Evolutionary conservation across 768 basidiomycete species (phyloP), one percentile per base, ranked within the genome.

Genomic region (Leccinum subgranulosum): DNA sequence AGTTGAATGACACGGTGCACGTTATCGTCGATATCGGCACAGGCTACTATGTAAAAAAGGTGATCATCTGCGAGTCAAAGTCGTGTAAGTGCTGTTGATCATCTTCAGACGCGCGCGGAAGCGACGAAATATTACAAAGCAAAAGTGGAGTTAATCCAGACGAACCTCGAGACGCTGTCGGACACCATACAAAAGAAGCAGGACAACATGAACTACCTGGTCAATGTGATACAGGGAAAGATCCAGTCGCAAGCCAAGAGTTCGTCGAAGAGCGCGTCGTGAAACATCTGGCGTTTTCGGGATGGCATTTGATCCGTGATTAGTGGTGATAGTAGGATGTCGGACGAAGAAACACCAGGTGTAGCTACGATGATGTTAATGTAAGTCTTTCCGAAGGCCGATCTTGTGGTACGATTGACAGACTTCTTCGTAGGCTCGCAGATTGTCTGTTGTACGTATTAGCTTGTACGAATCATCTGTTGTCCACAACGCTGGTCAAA

Each of bases 1-100:
- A 87, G 74, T 79, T 98, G 49, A 79, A 78, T 43, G 90, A 97
- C 67, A 73, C 83, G 1, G 88, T 94, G 47, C 83, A 92, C 64
- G 95, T 99, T 49, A 87, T 98, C 60, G 84, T 98, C 39, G 97
- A 99, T 70, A 81, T 98, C 27, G 97, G 97, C 1, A 98, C 96
- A 0, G 96, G 97, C 0, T 99, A 98, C 73, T 98, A 88, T 64
- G 90, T 98, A 17, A 86, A 92, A 74, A 99, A 98, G 82, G 97
- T 92, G 49, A 51, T 28, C 9, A 7, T 2, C 3, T 46, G 77
- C 54, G 25, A 55, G 14, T 52, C 28, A 53, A 21, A 33, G 15
- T n/a, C 7, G 11, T 48, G 4, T 50, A 43, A 11, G 10, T 29
- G 17, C 19, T 27, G 31, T 19, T 61, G 55, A 69, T 56, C 33